Base-by-base conservation (phyloP, 1,284 basidiomycete genomes). In the Ustilago nuda region DNA sequence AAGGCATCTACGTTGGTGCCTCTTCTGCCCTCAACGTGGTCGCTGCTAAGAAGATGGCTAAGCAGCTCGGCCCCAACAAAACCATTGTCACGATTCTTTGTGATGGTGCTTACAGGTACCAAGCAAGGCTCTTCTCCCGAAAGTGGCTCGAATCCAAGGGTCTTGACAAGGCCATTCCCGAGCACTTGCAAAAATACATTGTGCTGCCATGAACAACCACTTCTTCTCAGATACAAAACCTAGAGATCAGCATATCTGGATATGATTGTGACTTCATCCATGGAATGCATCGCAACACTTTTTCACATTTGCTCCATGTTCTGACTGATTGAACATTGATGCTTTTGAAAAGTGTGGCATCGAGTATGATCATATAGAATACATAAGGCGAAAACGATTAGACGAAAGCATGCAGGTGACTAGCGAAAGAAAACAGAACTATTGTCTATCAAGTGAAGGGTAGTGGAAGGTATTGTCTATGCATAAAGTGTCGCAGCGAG, bases 81-180 rank as follows among this genome's bases (percentile, higher is more conserved):
- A 94, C 89, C 11, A 89, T 99, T 46, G 95, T 92, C 6, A 99
- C 97, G 3, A 90, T 98, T 62, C 87, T 99, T 43, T 94, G 93
- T 86, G 96, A 98, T 84, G 95, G 95, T 30, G 96, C 96, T 43
- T 96, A 98, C 85, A 90, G 96, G 82, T 99, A 99, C 86, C 97
- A 99, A 88, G 94, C 93, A 66, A 89, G 97, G 12, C 88, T 99
- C 51, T 98, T 98, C 88, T 97, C 94, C n/a, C 92, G 93, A 86
- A 91, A 91, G 80, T 99, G 97, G 97, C 88, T 99, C 63, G 88
- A 92, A 85, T 89, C 90, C 56, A 99, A 99, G 86, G 91, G 89
- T 1, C 88, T 99, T 56, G 89, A 90, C 65, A 88, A 89, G 43
- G 92, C 92, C 27, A 94, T 99, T 81, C 95, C 97, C 4, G 88